phyloP scores from a whole-genome alignment of 1,139 yeast genomes.

The Pichia sp. region DNA sequence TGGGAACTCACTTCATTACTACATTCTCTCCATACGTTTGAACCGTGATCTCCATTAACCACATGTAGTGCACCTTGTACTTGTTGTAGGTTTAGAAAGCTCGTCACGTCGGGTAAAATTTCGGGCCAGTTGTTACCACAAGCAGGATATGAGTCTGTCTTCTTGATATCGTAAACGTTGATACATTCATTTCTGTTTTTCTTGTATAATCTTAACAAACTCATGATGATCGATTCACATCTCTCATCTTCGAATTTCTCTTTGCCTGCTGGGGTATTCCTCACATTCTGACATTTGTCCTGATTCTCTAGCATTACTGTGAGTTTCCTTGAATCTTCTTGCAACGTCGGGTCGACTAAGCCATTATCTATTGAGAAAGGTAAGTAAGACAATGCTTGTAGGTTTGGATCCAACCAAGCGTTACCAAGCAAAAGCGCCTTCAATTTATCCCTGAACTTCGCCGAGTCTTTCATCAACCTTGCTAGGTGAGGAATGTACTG shows the following conservation, averaged over 20 bases:
- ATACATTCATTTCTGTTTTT: constrained; percentile 40
- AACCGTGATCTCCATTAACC: constrained; percentile 19
- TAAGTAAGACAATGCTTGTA: constrained; percentile 75
- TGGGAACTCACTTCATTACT: constrained; percentile 49
- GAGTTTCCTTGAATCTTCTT: constrained; percentile 29
- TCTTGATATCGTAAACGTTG: constrained; percentile 78
- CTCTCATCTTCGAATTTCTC: constrained; percentile 34
- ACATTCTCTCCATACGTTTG: constrained; percentile 70
- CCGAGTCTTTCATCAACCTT: constrained; percentile 37
- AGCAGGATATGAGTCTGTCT: constrained; percentile 69
- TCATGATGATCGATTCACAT: constrained; percentile 52
- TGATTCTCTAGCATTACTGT: constrained; percentile 44
- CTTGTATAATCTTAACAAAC: constrained; percentile 15
- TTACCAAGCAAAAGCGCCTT: constrained; percentile 81
- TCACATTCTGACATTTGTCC: constrained; percentile 56
- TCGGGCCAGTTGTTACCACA: constrained; percentile 97
- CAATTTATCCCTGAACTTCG: constrained; percentile 38
- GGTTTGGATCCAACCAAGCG: constrained; percentile 93
- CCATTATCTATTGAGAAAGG: constrained; percentile 66
- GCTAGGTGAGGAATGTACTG: constrained; percentile 92
- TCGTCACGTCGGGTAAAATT: constrained; percentile 53
- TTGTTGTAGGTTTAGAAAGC: constrained; percentile 52
- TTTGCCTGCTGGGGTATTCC: constrained; percentile 34
- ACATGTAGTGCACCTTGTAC: constrained; percentile 62
- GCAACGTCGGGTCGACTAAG: constrained; percentile 38